Evolutionary conservation across 1,284 basidiomycete species (phyloP).

Genomic region (Papiliotrema laurentii): DNA sequence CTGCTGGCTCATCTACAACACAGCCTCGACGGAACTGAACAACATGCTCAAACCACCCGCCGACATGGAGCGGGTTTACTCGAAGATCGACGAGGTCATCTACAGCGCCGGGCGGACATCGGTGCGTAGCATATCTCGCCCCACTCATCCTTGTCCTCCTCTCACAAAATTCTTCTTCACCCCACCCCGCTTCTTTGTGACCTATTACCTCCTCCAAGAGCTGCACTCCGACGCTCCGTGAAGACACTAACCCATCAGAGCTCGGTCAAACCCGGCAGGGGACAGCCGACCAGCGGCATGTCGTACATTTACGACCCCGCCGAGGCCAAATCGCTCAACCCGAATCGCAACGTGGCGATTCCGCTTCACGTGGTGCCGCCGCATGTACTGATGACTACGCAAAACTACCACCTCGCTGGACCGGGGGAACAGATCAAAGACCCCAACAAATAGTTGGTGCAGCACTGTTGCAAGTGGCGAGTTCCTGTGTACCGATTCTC

Average conservation of each 20-base stretch:
- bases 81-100: constrained; percentile 16
- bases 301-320: constrained; percentile 28
- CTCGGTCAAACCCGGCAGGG: constrained; percentile 17
- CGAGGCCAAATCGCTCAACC: constrained; percentile 6
- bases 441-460: constrained; percentile 6
- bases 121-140: constrained; percentile 6
- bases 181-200: neutral
- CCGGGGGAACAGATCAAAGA: constrained; percentile 26
- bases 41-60: constrained; percentile 28
- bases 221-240: too few species aligned
- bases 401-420: constrained; percentile 27
- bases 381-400: constrained; percentile 34
- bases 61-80: constrained; percentile 19
- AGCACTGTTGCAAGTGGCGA: too few species aligned
- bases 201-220: neutral
- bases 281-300: constrained; percentile 23
- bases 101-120: constrained; percentile 6
- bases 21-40: constrained; percentile 27
- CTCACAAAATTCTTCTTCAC: neutral
- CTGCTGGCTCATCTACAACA: constrained; percentile 27
- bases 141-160: neutral
- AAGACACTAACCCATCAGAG: constrained; percentile 1
- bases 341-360: constrained; percentile 20
- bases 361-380: constrained; percentile 27
- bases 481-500: neutral